Evolutionary conservation across 345 rosid genomes (phyloP), one percentile per base, ranked within the genome.

Genomic region (Erysimum cheiranthoides): DNA sequence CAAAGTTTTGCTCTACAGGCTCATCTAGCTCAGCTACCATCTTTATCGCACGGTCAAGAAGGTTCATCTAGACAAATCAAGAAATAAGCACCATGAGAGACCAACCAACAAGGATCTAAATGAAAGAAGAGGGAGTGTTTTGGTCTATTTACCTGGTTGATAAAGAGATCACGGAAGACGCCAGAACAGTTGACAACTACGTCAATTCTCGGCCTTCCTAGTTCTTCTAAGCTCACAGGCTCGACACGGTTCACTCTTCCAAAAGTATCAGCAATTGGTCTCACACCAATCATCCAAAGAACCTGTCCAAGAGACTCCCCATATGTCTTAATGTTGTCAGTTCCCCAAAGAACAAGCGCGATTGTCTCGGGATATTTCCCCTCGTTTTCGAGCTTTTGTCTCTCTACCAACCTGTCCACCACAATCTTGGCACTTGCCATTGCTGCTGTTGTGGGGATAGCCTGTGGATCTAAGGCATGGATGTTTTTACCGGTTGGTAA

Each of bases 171-270:
- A 78, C 99, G 86, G 88, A 95, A 95, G 40, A 95, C 97, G 18
- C 99, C 99, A 0, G 99, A 95, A 87, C 99, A 95, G 79, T 95
- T 95, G 50, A 95, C 97, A 17, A 95, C 97, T 5, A 95, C 99
- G 71, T 95, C 99, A 35, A 95, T 92, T 84, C 97, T 90, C 9
- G 99, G 97, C 85, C 99, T 92, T 62, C 99, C 97, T 36, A 95
- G 96, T 74, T 92, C 99, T 76, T 92, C 99, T 32, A 95, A 89
- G 80, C 97, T 87, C 49, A 95, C 93, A 8, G 89, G 77, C 75
- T 95, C 99, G 1, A 95, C 97, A 10, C 93, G 86, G 78, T 95
- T 95, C 69, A 95, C 99, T 68, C 97, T 84, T 28, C 97, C 99
- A 69, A 95, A 84, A 57, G 93, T 84, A 80, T 95, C 99, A 40